Percentiles rank a stretch among this genome's conserved stretches.
phyloP scores from a whole-genome alignment of 495 filamentous ascomycete species.

The Clohesyomyces aquaticus region DNA sequence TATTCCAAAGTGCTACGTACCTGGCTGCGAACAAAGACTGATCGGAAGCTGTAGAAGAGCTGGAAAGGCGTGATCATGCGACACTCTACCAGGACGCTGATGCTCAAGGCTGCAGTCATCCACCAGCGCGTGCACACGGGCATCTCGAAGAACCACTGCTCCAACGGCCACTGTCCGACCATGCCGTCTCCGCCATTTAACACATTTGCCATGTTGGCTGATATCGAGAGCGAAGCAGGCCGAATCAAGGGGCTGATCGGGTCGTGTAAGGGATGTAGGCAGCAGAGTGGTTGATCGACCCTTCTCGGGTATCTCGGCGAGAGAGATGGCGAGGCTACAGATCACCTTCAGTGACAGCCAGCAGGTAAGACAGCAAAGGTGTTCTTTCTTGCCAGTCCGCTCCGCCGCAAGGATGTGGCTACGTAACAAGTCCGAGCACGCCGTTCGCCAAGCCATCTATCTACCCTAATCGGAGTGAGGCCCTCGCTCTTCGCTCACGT shows the following conservation, averaged over 20 bases:
- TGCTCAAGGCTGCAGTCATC: constrained; percentile 89
- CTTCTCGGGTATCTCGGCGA: too few relatives aligned
- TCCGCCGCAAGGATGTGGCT: background rate
- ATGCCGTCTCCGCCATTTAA: constrained; percentile 61
- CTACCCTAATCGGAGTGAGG: background rate
- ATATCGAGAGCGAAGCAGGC: background rate
- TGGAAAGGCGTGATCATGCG: constrained; percentile 88
- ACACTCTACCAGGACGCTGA: constrained; percentile 91
- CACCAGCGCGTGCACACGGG: constrained; percentile 93
- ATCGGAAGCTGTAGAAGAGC: constrained; percentile 93
- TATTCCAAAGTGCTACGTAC: too few relatives aligned
- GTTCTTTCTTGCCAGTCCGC: background rate
- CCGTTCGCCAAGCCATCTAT: background rate
- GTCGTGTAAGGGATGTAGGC: too few relatives aligned
- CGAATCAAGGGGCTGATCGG: too few relatives aligned
- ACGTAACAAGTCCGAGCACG: background rate
- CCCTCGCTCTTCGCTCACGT: background rate
- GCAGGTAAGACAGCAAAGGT: background rate
- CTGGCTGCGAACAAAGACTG: constrained; percentile 88
- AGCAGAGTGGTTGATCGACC: background rate
- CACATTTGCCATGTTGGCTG: constrained; percentile 65
- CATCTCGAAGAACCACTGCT: constrained; percentile 98
- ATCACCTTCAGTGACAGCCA: too few relatives aligned
- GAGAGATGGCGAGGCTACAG: too few relatives aligned
- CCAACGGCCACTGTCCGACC: constrained; percentile 77